Evolutionary conservation across 768 basidiomycete genomes (phyloP).

Genomic region (Dioszegia crocea): DNA sequence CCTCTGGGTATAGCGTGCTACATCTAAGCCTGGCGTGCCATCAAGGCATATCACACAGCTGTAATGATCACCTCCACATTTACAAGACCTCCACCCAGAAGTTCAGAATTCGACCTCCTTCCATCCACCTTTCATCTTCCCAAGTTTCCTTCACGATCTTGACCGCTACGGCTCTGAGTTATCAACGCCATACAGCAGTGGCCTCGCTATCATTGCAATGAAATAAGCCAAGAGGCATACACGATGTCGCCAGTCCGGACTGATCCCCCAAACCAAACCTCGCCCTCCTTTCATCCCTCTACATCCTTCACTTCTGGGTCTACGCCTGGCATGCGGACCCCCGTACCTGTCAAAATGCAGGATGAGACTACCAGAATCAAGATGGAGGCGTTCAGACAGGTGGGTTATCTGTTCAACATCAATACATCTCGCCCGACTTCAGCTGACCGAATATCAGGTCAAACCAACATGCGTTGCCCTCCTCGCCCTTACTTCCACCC

Average conservation of each 20-base stretch:
- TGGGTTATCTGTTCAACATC: conserved; percentile 3
- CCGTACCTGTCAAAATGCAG: background rate
- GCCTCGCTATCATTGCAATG: background rate
- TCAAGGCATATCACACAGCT: too few species aligned
- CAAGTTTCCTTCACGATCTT: too few species aligned
- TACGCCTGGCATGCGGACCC: background rate
- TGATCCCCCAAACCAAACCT: background rate
- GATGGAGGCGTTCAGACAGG: conserved; percentile 40
- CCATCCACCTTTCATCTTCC: too few species aligned
- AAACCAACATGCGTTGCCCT: conserved; percentile 79
- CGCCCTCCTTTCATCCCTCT: background rate
- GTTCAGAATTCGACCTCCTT: too few species aligned
- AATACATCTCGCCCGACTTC: background rate
- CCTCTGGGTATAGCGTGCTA: too few species aligned
- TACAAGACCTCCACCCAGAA: too few species aligned
- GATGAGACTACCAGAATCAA: conserved; percentile 14
- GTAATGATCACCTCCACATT: too few species aligned
- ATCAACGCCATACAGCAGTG: too few species aligned
- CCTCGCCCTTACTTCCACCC: conserved; percentile 60
- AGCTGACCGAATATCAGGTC: conserved; percentile 42
- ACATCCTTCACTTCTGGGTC: background rate
- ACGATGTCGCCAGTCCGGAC: conserved; percentile 9
- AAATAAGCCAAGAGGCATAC: background rate
- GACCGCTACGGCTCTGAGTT: too few species aligned
- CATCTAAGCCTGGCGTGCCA: too few species aligned